Conservation (phyloP, 345 rosid species). For the Gossypium turneri region DNA sequence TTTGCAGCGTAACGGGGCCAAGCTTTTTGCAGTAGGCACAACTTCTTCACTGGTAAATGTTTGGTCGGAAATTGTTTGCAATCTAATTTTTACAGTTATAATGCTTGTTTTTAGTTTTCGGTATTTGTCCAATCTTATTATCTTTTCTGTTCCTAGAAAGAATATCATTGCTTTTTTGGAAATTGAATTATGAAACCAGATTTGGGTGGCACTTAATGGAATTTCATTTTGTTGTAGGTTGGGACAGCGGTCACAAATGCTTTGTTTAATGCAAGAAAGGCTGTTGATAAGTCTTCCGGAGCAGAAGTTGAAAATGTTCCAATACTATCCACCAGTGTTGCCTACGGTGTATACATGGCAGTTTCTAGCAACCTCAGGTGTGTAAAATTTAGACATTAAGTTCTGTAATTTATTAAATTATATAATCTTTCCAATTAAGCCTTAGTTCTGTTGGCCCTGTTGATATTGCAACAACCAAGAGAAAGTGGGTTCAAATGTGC, state of each 20-base stretch:
- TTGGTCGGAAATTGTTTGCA: not conserved
- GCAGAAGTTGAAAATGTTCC: conserved; percentile 81
- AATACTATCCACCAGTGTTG: conserved; percentile 79
- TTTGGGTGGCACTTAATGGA: conserved; percentile 3
- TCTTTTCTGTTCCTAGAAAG: too few species aligned
- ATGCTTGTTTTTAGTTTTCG: not conserved
- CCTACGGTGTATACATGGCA: conserved; percentile 92
- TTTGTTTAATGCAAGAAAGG: conserved; percentile 73
- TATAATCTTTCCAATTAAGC: too few species aligned
- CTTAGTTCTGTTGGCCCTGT: too few species aligned
- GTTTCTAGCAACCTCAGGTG: conserved; percentile 96
- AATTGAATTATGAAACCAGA: not conserved
- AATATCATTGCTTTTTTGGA: not conserved
- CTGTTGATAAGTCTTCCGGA: conserved; percentile 65
- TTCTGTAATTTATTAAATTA: too few species aligned
- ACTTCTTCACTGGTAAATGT: conserved; percentile 74
- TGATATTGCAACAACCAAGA: too few species aligned
- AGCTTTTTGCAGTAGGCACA: conserved; percentile 92
- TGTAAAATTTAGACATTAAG: not conserved
- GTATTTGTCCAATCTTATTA: not conserved
- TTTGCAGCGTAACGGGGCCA: conserved; percentile 81
- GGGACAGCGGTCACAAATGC: conserved; percentile 87
- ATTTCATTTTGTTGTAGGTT: conserved; percentile 40
- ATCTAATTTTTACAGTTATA: not conserved
- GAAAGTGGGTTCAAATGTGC: too few species aligned